Base-by-base conservation (phyloP, 768 basidiomycete genomes). In the Lactarius quietus region DNA sequence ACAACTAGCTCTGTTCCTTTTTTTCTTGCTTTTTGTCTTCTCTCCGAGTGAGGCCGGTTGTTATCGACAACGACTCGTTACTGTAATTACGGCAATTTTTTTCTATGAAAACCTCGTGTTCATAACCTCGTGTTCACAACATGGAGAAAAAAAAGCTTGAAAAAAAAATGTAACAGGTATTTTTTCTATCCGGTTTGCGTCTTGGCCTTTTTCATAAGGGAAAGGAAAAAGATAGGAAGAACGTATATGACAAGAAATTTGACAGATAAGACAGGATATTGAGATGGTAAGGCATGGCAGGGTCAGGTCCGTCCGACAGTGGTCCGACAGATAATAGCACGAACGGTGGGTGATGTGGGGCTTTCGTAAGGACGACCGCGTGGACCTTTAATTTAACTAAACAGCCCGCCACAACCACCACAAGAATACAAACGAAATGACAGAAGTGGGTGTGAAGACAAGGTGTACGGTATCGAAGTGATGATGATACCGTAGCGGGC, bases 391-490 rank as follows among this genome's bases (percentile, higher is more conserved):
- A 28, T 20, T 63, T 26, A 38, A 65, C 61, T 61, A 61, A 65
- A 65, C 29, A 31, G 17, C 8, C 29, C 52, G 28, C 2, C n/a
- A 1, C 17, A n/a, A n/a, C 53, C 36, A 31, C 29, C n/a, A 62
- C 17, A 38, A 9, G 6, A 7, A 36, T 28, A 65, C 64, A 65
- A 65, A 65, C 52, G 45, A 61, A 65, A 26, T 35, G 41, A 65
- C 64, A 18, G 43, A 65, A 36, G 54, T 38, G 54, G 64, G 53
- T 48, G 31, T 18, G 17, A 54, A 31, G 23, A 54, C 28, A 52
- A 38, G 29, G 23, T 23, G 39, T 18, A 38, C 17, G 39, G 38
- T 36, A 36, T 39, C 1, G 6, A 18, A 1, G 39, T 41, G 39
- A 15, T 18, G 14, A 38, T 15, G 9, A 38, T 41, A 41, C 17